Conservation (phyloP, 148 eudicot genomes). For the Vaccinium myrtillus region DNA sequence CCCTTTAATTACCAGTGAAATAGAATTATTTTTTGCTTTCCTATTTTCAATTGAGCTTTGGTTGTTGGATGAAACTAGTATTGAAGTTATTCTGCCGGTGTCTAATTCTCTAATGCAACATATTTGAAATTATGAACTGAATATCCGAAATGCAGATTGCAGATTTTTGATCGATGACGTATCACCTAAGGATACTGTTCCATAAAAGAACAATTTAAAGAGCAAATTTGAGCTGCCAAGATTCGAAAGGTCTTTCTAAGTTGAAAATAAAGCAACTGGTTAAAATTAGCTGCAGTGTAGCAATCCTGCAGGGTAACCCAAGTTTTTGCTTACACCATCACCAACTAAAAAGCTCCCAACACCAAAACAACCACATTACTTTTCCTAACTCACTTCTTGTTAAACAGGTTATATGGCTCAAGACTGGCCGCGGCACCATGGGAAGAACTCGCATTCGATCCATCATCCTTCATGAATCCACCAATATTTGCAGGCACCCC, state of each 20-base stretch:
- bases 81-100: too few relatives aligned
- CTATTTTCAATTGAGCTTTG: too few relatives aligned
- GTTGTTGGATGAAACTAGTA: too few relatives aligned
- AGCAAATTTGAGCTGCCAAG: not conserved
- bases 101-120: too few relatives aligned
- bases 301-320: not conserved
- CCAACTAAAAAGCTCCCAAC: not conserved
- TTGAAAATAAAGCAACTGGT: not conserved
- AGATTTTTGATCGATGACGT: not conserved
- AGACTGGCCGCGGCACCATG: conserved; percentile 21
- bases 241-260: not conserved
- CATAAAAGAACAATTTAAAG: not conserved
- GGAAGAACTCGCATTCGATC: conserved; percentile 30
- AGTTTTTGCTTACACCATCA: not conserved
- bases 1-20: too few relatives aligned
- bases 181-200: too few relatives aligned
- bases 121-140: too few relatives aligned
- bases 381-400: conserved; percentile 16
- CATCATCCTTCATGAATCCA: conserved; percentile 38
- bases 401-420: conserved; percentile 28
- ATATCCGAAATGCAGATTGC: not conserved
- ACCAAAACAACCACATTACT: not conserved
- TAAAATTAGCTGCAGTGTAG: not conserved
- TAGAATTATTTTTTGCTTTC: too few relatives aligned
- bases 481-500: conserved; percentile 30